Evolutionary conservation across 2,329 filamentous ascomycete genomes (phyloP).

Genomic region (Botryotinia calthae): DNA sequence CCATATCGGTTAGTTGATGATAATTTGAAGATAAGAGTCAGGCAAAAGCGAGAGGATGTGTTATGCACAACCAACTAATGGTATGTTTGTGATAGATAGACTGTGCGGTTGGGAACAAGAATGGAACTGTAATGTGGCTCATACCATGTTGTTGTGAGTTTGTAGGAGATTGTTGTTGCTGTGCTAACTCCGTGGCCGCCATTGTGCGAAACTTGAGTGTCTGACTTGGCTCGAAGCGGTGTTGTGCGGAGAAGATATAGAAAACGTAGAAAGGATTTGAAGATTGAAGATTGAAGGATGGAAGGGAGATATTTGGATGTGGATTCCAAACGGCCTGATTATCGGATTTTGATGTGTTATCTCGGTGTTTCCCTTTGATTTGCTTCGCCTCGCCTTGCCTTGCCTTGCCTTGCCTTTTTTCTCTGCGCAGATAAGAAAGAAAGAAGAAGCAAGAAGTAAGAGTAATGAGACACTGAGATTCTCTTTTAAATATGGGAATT

Average conservation of each 20-base stretch:
- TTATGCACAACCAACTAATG: slow-evolving; percentile 1
- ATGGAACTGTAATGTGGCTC: slow-evolving; percentile 24
- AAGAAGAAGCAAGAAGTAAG: neutral
- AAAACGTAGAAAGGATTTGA: neutral
- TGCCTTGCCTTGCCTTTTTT: neutral
- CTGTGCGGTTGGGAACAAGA: slow-evolving; percentile 11
- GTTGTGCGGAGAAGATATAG: slow-evolving; percentile 6
- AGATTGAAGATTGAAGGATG: neutral
- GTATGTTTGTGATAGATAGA: slow-evolving; percentile 18
- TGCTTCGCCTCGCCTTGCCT: neutral
- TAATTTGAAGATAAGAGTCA: slow-evolving; percentile 9
- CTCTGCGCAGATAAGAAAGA: neutral
- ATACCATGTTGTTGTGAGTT: slow-evolving; percentile 41
- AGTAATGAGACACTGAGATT: neutral
- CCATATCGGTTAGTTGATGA: slow-evolving; percentile 33
- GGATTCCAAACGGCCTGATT: neutral
- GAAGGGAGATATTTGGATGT: neutral
- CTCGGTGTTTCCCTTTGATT: neutral
- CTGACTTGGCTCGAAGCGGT: neutral
- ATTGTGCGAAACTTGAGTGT: slow-evolving; percentile 30
- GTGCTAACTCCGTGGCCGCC: slow-evolving; percentile 42
- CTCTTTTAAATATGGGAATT: too few species aligned
- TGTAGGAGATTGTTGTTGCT: slow-evolving; percentile 38
- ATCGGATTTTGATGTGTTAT: neutral
- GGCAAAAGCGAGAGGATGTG: neutral